Conservation (phyloP, 306 rosid genomes). For the Casuarina glauca region DNA sequence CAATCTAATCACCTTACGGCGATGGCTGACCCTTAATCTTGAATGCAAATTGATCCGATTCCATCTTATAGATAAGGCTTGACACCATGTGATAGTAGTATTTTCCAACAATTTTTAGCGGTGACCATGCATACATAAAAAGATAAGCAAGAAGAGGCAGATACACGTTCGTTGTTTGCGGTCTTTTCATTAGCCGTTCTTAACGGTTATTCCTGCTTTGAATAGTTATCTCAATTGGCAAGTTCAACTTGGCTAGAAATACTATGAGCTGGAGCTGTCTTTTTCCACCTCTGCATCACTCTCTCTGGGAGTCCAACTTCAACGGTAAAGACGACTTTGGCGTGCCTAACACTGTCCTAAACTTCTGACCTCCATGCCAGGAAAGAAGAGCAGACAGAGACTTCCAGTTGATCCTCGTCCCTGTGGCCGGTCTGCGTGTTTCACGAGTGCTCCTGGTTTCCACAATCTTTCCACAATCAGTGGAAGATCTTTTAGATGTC, state of each 20-base stretch:
- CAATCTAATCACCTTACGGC: too few relatives aligned
- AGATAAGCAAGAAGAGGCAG: too few relatives aligned
- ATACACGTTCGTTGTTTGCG: not conserved
- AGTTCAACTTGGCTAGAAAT: not conserved
- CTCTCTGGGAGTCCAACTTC: not conserved
- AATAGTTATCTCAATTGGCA: not conserved
- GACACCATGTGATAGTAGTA: too few relatives aligned
- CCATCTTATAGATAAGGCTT: too few relatives aligned
- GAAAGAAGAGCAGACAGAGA: not conserved
- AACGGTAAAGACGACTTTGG: not conserved
- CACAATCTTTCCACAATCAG: conserved; percentile 7
- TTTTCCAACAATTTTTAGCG: too few relatives aligned
- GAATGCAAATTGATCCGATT: too few relatives aligned
- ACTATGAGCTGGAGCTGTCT: not conserved
- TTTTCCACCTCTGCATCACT: not conserved
- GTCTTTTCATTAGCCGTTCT: not conserved
- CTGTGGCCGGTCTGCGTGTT: not conserved
- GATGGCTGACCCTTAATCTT: too few relatives aligned
- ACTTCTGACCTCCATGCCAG: not conserved
- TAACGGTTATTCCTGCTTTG: not conserved
- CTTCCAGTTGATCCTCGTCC: not conserved
- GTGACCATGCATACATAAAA: too few relatives aligned
- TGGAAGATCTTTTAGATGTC: conserved; percentile 2
- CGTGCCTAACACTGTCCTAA: not conserved
- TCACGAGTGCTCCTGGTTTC: not conserved